phyloP scores from a whole-genome alignment of 2,329 filamentous ascomycete species.

The Aspergillus calidoustus region DNA sequence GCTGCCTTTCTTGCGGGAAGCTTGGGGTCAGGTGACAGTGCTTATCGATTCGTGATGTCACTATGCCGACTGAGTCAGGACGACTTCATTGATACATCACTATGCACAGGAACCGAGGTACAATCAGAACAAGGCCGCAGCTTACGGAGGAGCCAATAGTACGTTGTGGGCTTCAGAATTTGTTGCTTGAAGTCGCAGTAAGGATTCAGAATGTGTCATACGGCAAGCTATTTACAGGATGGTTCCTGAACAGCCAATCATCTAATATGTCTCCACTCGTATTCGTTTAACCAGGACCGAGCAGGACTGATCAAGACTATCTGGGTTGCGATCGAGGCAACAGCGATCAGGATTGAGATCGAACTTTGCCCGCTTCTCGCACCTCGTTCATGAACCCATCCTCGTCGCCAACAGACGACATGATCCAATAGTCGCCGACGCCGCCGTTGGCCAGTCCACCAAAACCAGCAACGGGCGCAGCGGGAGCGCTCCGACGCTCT shows the following conservation, averaged over 20 bases:
- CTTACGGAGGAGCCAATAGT: neutral
- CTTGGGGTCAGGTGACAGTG: conserved; percentile 7
- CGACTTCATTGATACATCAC: neutral
- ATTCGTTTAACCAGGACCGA: neutral
- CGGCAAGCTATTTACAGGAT: neutral
- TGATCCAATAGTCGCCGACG: conserved; percentile 48
- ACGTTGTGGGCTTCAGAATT: neutral
- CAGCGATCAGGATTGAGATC: conserved; percentile 10
- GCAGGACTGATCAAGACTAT: too few relatives aligned
- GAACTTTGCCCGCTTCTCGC: conserved; percentile 48
- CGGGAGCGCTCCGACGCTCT: conserved; percentile 43
- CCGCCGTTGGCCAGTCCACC: conserved; percentile 42
- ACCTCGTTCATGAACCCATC: conserved; percentile 50
- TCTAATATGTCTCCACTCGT: neutral
- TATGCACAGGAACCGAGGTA: neutral
- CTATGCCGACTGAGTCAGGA: neutral
- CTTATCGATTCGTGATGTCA: conserved; percentile 15
- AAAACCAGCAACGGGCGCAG: conserved; percentile 36
- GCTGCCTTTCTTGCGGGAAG: neutral
- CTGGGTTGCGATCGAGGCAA: neutral
- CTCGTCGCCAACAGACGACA: conserved; percentile 44
- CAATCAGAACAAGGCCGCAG: neutral
- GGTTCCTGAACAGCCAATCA: neutral
- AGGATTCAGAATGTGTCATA: conserved; percentile 7
- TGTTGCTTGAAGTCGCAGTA: neutral